Base-by-base conservation (phyloP, 2,329 filamentous ascomycete genomes). In the Mycosphaerella arachidis region DNA sequence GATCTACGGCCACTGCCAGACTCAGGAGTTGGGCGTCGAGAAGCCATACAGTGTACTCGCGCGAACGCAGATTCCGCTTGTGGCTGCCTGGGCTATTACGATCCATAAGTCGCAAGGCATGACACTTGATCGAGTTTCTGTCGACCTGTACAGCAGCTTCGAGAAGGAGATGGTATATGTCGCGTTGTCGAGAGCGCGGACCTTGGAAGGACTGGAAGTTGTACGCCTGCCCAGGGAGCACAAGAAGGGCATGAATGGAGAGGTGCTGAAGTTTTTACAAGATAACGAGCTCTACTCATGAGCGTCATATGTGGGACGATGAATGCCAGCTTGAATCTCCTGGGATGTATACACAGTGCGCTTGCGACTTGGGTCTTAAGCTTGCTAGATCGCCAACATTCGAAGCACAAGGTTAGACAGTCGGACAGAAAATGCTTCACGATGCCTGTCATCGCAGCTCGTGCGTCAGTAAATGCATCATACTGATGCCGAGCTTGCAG, bases 101-200 rank as follows among this genome's bases (percentile, higher is more conserved):
- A 81, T 86, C 1, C 85, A 88, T 69, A 87, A 85, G 69, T 79
- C 78, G 2, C 83, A 87, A 72, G 84, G 84, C 3, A 81, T 86
- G 77, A 86, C 84, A 1, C 73, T 89, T 1, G 80, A 86, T 27
- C 77, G 78, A 1, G 84, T 84, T 1, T 76, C 80, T 0, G 82
- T 87, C 1, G 73, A 87, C 65, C 68, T 88, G 5, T 68, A 70
- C 0, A 68, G 71, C 3, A 77, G 77, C 0, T 88, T 86, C 64
- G 82, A 82, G 58, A 74, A 78, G 20, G 84, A 84, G 0, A 84
- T 86, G 71, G 79, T 81, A 0, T 88, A 88, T 58, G 85, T 88
- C 8, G 84, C 83, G 16, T 74, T 86, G 9, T 84, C 81, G 20
- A 72, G 84, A 60, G 83, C 81, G 16, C 77, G 75, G 9, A 77